Conservation (phyloP, 441 rosid species). For the Arabidopsis hybrid region DNA sequence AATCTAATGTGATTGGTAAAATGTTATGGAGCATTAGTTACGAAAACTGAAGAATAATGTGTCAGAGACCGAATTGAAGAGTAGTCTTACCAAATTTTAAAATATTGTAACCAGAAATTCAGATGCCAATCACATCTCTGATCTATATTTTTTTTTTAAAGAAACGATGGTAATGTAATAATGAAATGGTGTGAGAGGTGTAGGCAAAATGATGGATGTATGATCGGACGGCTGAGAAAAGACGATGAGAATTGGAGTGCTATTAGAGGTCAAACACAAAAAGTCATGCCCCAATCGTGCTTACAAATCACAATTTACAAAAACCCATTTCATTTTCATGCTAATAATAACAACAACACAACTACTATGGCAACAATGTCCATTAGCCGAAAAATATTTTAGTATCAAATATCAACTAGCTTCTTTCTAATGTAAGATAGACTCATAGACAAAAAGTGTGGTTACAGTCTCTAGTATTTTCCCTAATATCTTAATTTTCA, state of each 20-base stretch:
- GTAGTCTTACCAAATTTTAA: slow-evolving; percentile 35
- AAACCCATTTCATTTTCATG: slow-evolving; percentile 8
- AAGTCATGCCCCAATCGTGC: slow-evolving; percentile 43
- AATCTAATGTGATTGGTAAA: neutral
- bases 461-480: neutral
- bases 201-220: slow-evolving; percentile 24
- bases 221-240: slow-evolving; percentile 34
- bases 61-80: slow-evolving; percentile 17
- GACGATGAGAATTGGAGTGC: neutral
- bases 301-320: neutral
- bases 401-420: neutral
- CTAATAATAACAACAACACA: slow-evolving; percentile 8
- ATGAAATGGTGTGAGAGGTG: slow-evolving; percentile 18
- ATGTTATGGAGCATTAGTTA: slow-evolving; percentile 7
- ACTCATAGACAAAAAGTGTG: neutral
- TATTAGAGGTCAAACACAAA: slow-evolving; percentile 15
- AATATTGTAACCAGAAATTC: slow-evolving; percentile 36
- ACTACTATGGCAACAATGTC: slow-evolving; percentile 19
- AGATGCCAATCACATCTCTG: slow-evolving; percentile 42
- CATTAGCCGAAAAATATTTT: neutral
- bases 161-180: slow-evolving; percentile 22
- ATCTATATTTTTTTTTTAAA: neutral
- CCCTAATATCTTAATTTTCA: neutral
- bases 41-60: slow-evolving; percentile 20
- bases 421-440: neutral